Evolutionary conservation across 2,329 filamentous ascomycete species (phyloP).

Genomic region (Trichophyton equinum): DNA sequence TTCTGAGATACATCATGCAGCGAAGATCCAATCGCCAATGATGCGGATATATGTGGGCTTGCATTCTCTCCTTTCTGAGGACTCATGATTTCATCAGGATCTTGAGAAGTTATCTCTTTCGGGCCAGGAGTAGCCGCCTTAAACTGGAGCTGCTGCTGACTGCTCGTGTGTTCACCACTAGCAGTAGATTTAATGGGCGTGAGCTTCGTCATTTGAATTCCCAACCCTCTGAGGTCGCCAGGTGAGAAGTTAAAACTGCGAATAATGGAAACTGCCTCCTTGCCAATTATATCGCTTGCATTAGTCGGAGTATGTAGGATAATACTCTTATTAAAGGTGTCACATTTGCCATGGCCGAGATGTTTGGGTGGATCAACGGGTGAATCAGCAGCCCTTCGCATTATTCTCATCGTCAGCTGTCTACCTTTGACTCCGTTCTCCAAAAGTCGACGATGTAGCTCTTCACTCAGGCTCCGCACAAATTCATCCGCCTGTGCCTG

Average conservation of each 20-base stretch:
- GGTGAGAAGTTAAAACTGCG: conserved; percentile 72
- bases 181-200: conserved; percentile 56
- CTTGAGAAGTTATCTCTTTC: conserved; percentile 19
- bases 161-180: conserved; percentile 43
- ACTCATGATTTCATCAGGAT: conserved; percentile 40
- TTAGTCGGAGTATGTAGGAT: conserved; percentile 76
- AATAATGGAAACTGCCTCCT: conserved; percentile 74
- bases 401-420: conserved; percentile 87
- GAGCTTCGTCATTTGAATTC: conserved; percentile 85
- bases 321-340: conserved; percentile 81
- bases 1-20: conserved; percentile 37
- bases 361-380: conserved; percentile 87
- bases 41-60: conserved; percentile 16
- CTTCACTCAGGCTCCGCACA: conserved; percentile 67
- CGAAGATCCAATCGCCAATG: conserved; percentile 21
- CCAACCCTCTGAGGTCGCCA: conserved; percentile 83
- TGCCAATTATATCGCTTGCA: conserved; percentile 55
- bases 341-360: conserved; percentile 87
- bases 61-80: conserved; percentile 26
- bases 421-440: conserved; percentile 78
- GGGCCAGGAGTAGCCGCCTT: conserved; percentile 28
- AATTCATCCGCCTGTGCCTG: conserved; percentile 93
- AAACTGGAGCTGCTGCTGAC: conserved; percentile 69
- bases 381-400: conserved; percentile 74
- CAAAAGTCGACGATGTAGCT: conserved; percentile 66